These are phyloP conservation scores for Neocucurbitaria cava DNA, from an alignment of 2,329 filamentous ascomycete species.

Conservation along the genomic window DNA sequence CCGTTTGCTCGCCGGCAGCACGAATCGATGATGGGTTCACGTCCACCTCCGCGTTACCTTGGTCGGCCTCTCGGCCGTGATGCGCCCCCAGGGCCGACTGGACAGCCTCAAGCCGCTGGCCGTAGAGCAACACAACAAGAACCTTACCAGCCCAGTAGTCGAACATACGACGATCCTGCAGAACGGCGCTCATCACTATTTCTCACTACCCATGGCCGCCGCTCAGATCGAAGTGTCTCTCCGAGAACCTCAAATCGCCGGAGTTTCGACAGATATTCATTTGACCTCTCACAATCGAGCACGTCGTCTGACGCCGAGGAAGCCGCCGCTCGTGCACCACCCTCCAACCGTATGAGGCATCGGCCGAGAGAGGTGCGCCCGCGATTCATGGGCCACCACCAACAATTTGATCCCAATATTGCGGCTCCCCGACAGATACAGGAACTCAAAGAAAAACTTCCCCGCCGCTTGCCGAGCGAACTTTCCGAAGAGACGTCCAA, in stretches of 20 bases:
- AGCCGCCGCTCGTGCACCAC: slow-evolving; percentile 29
- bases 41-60: slow-evolving; percentile 10
- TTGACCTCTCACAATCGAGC: slow-evolving; percentile 30
- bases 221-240: slow-evolving; percentile 34
- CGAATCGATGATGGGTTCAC: slow-evolving; percentile 2
- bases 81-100: slow-evolving; percentile 11
- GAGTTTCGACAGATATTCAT: slow-evolving; percentile 40
- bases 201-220: slow-evolving; percentile 20
- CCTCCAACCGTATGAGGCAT: slow-evolving; percentile 20
- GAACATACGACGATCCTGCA: slow-evolving; percentile 9
- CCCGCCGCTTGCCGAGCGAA: slow-evolving; percentile 32
- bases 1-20: slow-evolving; percentile 8
- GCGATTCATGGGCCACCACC: slow-evolving; percentile 15
- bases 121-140: slow-evolving; percentile 23
- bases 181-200: slow-evolving; percentile 22
- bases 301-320: slow-evolving; percentile 36
- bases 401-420: slow-evolving; percentile 30
- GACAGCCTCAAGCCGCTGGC: slow-evolving; percentile 16
- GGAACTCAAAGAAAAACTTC: slow-evolving; percentile 36
- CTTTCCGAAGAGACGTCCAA: slow-evolving; percentile 32
- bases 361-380: slow-evolving; percentile 23
- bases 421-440: slow-evolving; percentile 36
- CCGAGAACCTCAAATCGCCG: slow-evolving; percentile 41
- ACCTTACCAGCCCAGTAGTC: slow-evolving; percentile 13
- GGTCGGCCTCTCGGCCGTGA: slow-evolving; percentile 10